Conservation (phyloP, 352 stramenopile genomes). For the Phytophthora boehmeriae region DNA sequence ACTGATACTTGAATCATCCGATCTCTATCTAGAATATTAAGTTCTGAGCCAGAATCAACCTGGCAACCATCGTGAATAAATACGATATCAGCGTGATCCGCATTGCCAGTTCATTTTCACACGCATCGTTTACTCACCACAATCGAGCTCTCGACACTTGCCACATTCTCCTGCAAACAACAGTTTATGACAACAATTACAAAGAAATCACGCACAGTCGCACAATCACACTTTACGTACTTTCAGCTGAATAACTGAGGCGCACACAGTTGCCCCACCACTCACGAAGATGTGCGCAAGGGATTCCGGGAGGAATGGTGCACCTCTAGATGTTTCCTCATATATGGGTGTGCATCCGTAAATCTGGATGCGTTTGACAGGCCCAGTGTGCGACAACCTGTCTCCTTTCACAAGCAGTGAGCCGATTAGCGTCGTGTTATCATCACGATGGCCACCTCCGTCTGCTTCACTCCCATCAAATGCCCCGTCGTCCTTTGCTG, state of each 20-base stretch:
- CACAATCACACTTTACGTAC: constrained; percentile 23
- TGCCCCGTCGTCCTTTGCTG: constrained; percentile 13
- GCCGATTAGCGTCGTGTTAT: constrained; percentile 28
- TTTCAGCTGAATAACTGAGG: constrained; percentile 58
- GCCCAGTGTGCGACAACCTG: constrained; percentile 51
- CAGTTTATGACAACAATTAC: not conserved
- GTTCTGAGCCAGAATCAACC: constrained; percentile 58
- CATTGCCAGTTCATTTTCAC: not conserved
- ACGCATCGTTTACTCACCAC: constrained; percentile 30
- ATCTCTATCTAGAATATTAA: constrained; percentile 48
- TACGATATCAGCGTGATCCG: constrained; percentile 9
- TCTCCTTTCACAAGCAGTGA: constrained; percentile 67
- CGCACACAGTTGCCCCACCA: constrained; percentile 66
- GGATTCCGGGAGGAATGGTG: constrained; percentile 59
- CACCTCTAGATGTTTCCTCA: constrained; percentile 45
- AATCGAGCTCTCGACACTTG: constrained; percentile 51
- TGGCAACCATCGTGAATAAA: constrained; percentile 18
- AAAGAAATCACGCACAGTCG: not conserved
- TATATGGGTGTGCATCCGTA: constrained; percentile 84
- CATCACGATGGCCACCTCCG: constrained; percentile 3
- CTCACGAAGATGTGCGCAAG: constrained; percentile 71
- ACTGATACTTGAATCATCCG: constrained; percentile 39
- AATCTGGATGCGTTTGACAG: constrained; percentile 68
- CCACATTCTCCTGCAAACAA: constrained; percentile 38
- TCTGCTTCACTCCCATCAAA: constrained; percentile 13